Conservation (phyloP, 73 alveolate genomes). For the Tetrahymena thermophila region DNA sequence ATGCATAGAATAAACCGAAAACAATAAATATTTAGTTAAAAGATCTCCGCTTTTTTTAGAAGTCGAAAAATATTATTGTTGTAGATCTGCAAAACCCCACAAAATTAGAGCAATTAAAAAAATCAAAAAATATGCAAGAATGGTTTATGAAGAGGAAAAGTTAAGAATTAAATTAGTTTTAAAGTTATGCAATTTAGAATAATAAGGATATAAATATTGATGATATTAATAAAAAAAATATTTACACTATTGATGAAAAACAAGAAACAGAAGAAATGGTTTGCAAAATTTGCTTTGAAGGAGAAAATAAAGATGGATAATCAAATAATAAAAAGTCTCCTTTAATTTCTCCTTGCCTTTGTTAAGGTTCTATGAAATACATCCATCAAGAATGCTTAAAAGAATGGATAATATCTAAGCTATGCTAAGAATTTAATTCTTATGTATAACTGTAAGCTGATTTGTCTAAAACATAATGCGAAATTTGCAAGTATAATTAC, state of each 20-base stretch:
- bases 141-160: background rate
- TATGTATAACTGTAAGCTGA: background rate
- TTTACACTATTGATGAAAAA: background rate
- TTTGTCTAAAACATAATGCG: background rate
- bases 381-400: constrained; percentile 57
- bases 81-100: background rate
- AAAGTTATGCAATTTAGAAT: background rate
- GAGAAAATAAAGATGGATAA: background rate
- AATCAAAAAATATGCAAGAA: background rate
- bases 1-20: background rate
- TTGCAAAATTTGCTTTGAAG: background rate
- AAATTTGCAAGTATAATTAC: background rate
- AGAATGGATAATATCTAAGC: constrained; percentile 56
- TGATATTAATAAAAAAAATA: background rate
- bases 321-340: constrained; percentile 2
- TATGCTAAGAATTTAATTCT: background rate
- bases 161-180: background rate
- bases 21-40: background rate
- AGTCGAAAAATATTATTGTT: background rate
- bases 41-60: background rate
- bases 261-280: background rate
- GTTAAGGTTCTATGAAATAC: constrained; percentile 61
- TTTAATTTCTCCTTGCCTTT: constrained; percentile 53
- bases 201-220: background rate
- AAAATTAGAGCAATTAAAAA: background rate